phyloP scores from a whole-genome alignment of 192 early-diverging fungal species.

The Podila epicladia region DNA sequence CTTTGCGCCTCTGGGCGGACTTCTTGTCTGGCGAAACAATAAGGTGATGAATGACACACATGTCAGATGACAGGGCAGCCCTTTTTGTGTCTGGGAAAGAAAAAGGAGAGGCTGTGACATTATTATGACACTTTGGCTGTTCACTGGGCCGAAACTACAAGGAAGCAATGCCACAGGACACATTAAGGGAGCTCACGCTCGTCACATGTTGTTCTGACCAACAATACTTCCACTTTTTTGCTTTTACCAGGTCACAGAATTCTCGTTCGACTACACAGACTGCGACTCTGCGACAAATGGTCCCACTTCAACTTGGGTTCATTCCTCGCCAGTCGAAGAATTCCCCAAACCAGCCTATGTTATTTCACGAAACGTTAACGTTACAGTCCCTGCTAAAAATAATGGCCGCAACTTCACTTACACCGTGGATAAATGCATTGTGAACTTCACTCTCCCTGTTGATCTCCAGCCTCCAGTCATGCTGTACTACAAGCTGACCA shows the following conservation, averaged over 20 bases:
- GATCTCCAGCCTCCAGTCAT: conserved; percentile 83
- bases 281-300: conserved; percentile 30
- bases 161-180: conserved; percentile 1
- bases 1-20: conserved; percentile 93
- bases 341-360: conserved; percentile 19
- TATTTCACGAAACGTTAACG: neutral
- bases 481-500: conserved; percentile 93
- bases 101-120: neutral
- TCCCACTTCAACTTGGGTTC: conserved; percentile 23
- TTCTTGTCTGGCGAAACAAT: conserved; percentile 82
- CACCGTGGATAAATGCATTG: conserved; percentile 64
- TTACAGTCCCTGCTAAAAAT: neutral
- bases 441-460: conserved; percentile 74
- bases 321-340: conserved; percentile 14
- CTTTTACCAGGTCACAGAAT: conserved; percentile 54
- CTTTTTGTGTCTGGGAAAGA: conserved; percentile 5
- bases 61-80: neutral
- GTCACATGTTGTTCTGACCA: too few relatives aligned
- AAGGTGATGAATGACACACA: conserved; percentile 56
- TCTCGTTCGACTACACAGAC: conserved; percentile 59
- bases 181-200: neutral
- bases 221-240: neutral
- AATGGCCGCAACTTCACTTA: conserved; percentile 10
- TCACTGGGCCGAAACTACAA: neutral
- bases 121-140: neutral